phyloP scores from a whole-genome alignment of 805 yeast genomes.

The Candida silvicultrix region DNA sequence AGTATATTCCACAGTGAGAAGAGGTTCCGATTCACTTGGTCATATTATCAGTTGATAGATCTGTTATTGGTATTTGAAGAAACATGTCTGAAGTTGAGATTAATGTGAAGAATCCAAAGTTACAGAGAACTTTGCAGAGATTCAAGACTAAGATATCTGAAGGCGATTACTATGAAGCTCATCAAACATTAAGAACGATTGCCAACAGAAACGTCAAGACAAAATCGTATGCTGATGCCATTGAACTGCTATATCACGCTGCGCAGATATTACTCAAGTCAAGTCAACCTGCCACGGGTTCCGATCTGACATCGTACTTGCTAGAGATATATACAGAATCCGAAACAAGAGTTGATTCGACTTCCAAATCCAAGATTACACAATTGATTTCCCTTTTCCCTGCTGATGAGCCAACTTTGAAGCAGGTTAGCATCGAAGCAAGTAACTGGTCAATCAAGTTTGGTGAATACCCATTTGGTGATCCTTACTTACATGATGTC shows the following conservation, averaged over 20 bases:
- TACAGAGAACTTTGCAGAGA: constrained; percentile 55
- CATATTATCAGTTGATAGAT: too few relatives aligned
- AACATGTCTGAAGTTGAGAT: constrained; percentile 10
- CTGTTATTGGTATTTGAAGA: too few relatives aligned
- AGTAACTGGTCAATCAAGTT: constrained; percentile 57
- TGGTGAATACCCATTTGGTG: constrained; percentile 56
- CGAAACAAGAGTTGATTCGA: constrained; percentile 33
- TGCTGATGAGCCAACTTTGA: constrained; percentile 52
- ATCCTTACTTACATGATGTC: constrained; percentile 65
- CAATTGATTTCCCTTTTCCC: constrained; percentile 38
- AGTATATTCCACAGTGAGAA: too few relatives aligned
- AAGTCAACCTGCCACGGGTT: constrained; percentile 72
- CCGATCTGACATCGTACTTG: constrained; percentile 68
- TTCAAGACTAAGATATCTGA: constrained; percentile 62
- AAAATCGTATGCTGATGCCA: constrained; percentile 63
- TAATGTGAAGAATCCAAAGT: constrained; percentile 28
- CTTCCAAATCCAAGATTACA: constrained; percentile 39
- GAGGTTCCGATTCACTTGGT: too few relatives aligned
- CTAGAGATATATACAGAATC: constrained; percentile 61
- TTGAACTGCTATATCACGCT: constrained; percentile 67
- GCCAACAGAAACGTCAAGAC: constrained; percentile 75
- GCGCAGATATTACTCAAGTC: constrained; percentile 62
- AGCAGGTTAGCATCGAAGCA: constrained; percentile 60
- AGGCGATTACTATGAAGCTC: constrained; percentile 90
- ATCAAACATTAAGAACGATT: constrained; percentile 87